phyloP scores from a whole-genome alignment of 179 eudicot species.

The Beta macrorhiza region DNA sequence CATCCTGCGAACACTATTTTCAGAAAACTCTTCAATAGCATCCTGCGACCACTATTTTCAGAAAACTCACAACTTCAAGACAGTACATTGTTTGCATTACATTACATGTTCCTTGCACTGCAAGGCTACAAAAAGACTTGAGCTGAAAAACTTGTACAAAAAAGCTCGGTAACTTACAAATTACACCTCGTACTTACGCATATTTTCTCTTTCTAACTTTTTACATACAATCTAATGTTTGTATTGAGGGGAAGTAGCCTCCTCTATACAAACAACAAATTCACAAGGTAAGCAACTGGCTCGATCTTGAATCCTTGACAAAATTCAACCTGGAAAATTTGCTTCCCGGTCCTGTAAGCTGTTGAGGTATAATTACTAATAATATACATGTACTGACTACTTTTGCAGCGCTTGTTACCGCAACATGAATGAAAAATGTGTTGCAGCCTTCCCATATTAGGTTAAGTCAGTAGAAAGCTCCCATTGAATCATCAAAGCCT shows the following conservation, averaged over 20 bases:
- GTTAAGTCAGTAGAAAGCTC: slow-evolving; percentile 23
- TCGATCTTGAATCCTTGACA: slow-evolving; percentile 13
- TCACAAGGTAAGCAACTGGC: slow-evolving; percentile 8
- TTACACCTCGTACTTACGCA: background rate
- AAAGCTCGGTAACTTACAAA: background rate
- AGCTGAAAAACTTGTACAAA: background rate
- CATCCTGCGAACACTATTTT: no score
- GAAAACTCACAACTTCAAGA: no score
- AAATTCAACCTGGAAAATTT: slow-evolving; percentile 12
- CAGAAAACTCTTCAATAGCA: no score
- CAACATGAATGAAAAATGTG: background rate
- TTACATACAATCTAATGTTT: background rate
- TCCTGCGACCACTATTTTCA: no score
- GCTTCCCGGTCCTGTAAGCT: slow-evolving; percentile 6
- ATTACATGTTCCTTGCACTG: background rate
- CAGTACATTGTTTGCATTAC: no score
- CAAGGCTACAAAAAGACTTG: background rate
- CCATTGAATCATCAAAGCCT: slow-evolving; percentile 30
- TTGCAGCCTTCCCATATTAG: background rate
- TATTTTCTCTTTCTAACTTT: background rate
- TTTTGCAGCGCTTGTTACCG: background rate
- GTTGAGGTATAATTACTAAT: slow-evolving; percentile 4
- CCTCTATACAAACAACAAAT: slow-evolving; percentile 3
- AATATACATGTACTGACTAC: slow-evolving; percentile 22
- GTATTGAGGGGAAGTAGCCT: background rate